Base-by-base conservation (phyloP, 768 basidiomycete species). In the Boletus tomentosulus region DNA sequence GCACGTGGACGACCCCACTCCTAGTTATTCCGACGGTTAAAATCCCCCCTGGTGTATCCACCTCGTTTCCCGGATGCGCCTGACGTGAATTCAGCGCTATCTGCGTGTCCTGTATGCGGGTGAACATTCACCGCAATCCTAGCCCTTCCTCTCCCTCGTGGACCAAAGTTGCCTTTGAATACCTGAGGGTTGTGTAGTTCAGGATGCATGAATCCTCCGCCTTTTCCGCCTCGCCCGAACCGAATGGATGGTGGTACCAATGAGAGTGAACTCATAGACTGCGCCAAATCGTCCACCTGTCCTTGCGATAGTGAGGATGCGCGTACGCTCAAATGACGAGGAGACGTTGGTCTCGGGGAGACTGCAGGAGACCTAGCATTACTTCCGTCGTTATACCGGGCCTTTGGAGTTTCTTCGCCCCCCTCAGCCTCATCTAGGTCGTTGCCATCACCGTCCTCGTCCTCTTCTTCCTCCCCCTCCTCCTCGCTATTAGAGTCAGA, bases 191-290 rank as follows among this genome's bases (percentile, higher is more conserved):
- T 69, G 38, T 69, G 68, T 37, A 62, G 27, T 50, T 68, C 67
- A 8, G 67, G 66, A 46, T 73, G 69, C 34, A 65, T 73, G 57
- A 85, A 80, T 7, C 81, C 84, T 27, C 78, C 78, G 22, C 66
- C 71, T 58, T 77, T 81, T 4, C 82, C 84, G 0, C 89, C 89
- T 37, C 87, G 76, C 25, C 89, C 89, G 55, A 92, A 92, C 12
- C 84, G 78, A 39, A 91, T 78, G 0, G 85, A 77, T 3, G 81
- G 70, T 4, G 89, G 89, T 1, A 91, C 80, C 51, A 91, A 78
- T 9, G 82, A 74, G 60, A 81, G 71, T 28, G 78, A 68, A 50
- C 68, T 70, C 62, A 81, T 68, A 1, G 76, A 76, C 25, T 74
- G 67, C 19, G 82, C 64, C 13, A 91, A 74, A 15, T 71, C 71